Evolutionary conservation across 768 basidiomycete species (phyloP).

Genomic region (Suillus spraguei): DNA sequence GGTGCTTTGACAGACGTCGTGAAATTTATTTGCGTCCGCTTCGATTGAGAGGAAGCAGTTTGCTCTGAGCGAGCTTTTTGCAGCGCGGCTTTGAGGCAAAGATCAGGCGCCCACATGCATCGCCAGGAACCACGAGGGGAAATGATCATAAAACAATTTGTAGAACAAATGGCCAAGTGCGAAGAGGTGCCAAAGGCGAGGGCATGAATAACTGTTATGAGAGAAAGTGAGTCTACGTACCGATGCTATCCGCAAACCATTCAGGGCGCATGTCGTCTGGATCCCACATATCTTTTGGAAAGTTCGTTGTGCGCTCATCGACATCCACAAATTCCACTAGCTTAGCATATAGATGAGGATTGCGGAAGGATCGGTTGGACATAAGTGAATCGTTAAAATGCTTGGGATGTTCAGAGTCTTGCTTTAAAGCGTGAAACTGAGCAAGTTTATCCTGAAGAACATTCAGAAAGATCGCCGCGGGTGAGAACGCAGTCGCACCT

Average conservation of each 20-base stretch:
- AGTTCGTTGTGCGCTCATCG: conserved; percentile 85
- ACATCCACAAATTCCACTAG: conserved; percentile 94
- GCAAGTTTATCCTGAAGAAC: conserved; percentile 70
- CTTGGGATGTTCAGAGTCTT: conserved; percentile 59
- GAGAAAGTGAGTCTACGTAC: conserved; percentile 47
- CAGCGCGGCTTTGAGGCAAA: conserved; percentile 50
- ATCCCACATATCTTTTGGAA: conserved; percentile 75
- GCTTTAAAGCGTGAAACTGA: conserved; percentile 76
- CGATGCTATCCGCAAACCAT: conserved; percentile 80
- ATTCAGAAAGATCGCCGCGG: not conserved
- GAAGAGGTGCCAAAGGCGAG: conserved; percentile 9
- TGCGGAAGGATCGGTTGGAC: conserved; percentile 90
- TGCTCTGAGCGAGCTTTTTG: conserved; percentile 70
- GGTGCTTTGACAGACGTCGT: conserved; percentile 34
- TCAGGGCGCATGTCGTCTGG: conserved; percentile 61
- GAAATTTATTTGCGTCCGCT: conserved; percentile 68
- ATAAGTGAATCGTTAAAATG: conserved; percentile 98
- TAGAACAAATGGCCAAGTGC: conserved; percentile 11
- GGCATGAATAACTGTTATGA: conserved; percentile 6
- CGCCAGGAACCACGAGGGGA: conserved; percentile 5
- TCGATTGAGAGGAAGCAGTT: conserved; percentile 52
- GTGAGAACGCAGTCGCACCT: conserved; percentile 41
- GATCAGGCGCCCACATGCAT: not conserved
- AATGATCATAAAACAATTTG: conserved; percentile 4
- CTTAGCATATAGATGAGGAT: conserved; percentile 94